Evolutionary conservation across 805 yeast genomes (phyloP), one percentile per base, ranked within the genome.

Genomic region (Allodekkera sacchari): DNA sequence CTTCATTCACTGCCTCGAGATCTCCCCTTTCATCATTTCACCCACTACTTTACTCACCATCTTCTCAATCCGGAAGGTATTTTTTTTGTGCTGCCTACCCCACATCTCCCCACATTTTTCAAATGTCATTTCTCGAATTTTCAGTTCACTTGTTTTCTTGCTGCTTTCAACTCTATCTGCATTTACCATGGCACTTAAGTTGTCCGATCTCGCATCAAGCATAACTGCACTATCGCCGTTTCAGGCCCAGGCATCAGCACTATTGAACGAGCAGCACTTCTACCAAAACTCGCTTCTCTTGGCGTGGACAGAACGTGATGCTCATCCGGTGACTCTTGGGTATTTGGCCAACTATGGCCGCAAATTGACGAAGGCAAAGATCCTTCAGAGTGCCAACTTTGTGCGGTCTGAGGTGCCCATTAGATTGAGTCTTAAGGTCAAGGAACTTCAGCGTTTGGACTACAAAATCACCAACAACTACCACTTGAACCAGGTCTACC

Each of bases 321-420:
- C 95, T 0, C 85, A 84, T 52, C 95, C 97, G 0, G 94, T 89
- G 15, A 79, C 95, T 1, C 55, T 92, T n/a, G 65, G 84, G 32
- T 96, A 89, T 47, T 57, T 89, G 43, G 95, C 96, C 2, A 85
- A 85, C 25, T 89, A 81, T 51, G 96, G 96, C 28, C 78, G 79
- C 44, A 71, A 70, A 22, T 55, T 89, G 31, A 82, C 85, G 10
- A 74, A 73, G 42, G 83, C 78, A 22, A 87, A 88, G 57, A 66
- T 89, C 30, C 61, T 89, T 8, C 65, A 77, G 25, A 78, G 92
- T 39, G 97, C 96, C 13, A 84, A 82, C 49, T 92, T 89, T 52
- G 96, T 87, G 1, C 64, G 94, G 28, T 64, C 80, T 25, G 97
- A 89, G 50, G 59, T 92, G 18, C 87, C 95, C 5, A 76, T 83